Conservation (phyloP, 768 basidiomycete species). For the Amanita brunnescens region DNA sequence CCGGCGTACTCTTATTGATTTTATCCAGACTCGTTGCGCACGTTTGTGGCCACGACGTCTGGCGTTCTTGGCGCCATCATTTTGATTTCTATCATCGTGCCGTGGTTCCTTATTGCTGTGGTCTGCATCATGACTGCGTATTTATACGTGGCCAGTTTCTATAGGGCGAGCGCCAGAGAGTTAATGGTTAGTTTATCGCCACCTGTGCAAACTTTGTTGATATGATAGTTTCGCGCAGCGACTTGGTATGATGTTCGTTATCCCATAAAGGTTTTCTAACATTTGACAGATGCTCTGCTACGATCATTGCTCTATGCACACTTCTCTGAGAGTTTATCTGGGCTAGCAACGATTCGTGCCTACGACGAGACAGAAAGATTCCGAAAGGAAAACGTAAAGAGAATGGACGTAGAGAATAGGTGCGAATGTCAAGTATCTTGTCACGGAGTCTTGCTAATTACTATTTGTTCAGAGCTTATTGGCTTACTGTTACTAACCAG, state of each 20-base stretch:
- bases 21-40: slow-evolving; percentile 55
- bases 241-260: slow-evolving; percentile 32
- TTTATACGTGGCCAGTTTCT: slow-evolving; percentile 68
- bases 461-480: slow-evolving; percentile 61
- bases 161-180: slow-evolving; percentile 79
- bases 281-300: slow-evolving; percentile 60
- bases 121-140: slow-evolving; percentile 52
- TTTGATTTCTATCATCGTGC: slow-evolving; percentile 66
- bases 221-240: slow-evolving; percentile 27
- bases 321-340: slow-evolving; percentile 86
- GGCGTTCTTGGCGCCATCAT: slow-evolving; percentile 70
- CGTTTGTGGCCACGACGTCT: slow-evolving; percentile 56
- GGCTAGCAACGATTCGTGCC: slow-evolving; percentile 80
- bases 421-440: slow-evolving; percentile 14
- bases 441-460: neutral
- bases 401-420: slow-evolving; percentile 81
- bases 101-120: slow-evolving; percentile 81
- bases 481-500: slow-evolving; percentile 80
- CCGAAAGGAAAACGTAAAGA: slow-evolving; percentile 60
- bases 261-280: neutral
- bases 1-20: neutral
- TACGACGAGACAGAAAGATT: slow-evolving; percentile 79
- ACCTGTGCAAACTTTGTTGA: slow-evolving; percentile 1
- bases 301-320: slow-evolving; percentile 85
- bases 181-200: slow-evolving; percentile 47